Base-by-base conservation (phyloP, 2,329 filamentous ascomycete genomes). In the Nannizziopsis barbatae region DNA sequence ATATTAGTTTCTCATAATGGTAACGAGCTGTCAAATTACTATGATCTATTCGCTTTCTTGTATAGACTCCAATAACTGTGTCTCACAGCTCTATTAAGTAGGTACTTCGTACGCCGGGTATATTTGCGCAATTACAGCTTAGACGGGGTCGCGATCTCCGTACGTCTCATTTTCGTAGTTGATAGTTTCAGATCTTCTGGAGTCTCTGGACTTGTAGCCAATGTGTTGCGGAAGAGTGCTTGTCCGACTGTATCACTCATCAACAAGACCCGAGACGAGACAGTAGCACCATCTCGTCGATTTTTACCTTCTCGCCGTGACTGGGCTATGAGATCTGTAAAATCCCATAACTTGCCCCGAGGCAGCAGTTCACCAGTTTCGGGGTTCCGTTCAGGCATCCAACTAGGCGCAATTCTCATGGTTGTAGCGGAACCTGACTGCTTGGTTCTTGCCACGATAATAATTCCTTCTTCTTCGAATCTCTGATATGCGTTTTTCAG, bases 261-360 rank as follows among this genome's bases (percentile, higher is more conserved):
- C 5, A 74, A 71, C 33, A 96, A 66, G 9, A 98, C 90, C 15
- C 92, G 75, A 10, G 77, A 84, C 57, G 83, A 84, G 2, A 96
- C 89, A 0, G 88, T 95, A 1, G 83, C 85, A 10, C 89, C 89
- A 63, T 98, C 92, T n/a, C 90, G 76, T 17, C 92, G 74, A 63
- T 96, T 95, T 77, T 96, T 98, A 7, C 92, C 92, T 69, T 96
- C 92, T 38, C 90, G 75, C 30, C 92, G 75, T 39, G 80, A 85
- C 43, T 79, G 75, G 6, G 87, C 86, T 54, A 98, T 95, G 61
- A 82, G 77, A 64, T 95, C 88, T 3, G 84, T 90, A 59, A 96
- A 94, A 49, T 87, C 80, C 92, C 92, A 98, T 5, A 98, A 70
- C 52, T 80, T 79, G 0, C 90, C 92, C 12, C 82, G 73, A 0